Percentiles rank a stretch among this genome's conserved stretches.
These are phyloP conservation scores for Paramecium sexaurelia DNA, from an alignment of 73 alveolate genomes.

Conservation along the genomic window DNA sequence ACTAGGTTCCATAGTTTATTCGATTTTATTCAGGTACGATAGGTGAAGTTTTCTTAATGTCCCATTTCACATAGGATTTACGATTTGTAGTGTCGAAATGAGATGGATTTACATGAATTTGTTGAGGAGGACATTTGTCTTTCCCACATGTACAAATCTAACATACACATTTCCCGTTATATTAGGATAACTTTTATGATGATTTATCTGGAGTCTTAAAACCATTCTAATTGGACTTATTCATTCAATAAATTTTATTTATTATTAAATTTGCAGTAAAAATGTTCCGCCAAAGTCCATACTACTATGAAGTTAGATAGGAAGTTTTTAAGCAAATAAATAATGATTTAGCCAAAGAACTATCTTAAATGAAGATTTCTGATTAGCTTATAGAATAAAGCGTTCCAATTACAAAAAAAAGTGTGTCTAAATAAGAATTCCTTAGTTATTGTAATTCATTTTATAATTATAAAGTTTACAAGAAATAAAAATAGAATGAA, in stretches of 20 bases:
- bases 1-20: neutral
- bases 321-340: neutral
- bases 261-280: neutral
- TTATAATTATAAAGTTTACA: neutral
- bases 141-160: neutral
- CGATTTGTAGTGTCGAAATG: conserved; percentile 37
- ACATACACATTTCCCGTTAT: conserved; percentile 7
- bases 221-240: neutral
- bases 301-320: neutral
- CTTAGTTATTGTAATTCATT: neutral
- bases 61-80: neutral
- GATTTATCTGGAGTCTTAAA: neutral
- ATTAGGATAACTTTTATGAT: neutral
- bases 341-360: neutral
- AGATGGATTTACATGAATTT: conserved; percentile 3
- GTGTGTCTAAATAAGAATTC: neutral
- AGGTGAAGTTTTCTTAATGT: neutral
- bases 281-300: neutral
- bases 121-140: conserved; percentile 27
- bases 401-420: neutral
- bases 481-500: neutral
- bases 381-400: neutral
- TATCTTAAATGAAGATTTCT: neutral
- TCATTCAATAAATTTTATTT: neutral
- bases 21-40: neutral